A percentile compares a stretch with the other conserved stretches of the same genome.
Conservation (phyloP, 768 basidiomycete genomes). For the Tylopilus sp. region DNA sequence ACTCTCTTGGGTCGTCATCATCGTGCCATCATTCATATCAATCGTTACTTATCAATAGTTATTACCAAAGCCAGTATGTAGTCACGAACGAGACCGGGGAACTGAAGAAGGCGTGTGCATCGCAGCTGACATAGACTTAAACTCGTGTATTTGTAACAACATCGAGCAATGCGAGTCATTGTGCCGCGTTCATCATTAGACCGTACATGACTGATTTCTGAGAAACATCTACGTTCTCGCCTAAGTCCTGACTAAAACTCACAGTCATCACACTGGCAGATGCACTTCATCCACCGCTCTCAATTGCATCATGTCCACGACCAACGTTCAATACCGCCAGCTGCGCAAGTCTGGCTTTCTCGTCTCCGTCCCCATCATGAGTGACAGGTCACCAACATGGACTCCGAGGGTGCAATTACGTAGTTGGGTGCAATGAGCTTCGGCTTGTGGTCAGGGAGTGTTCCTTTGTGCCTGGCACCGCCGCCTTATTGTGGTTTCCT, state of each 20-base stretch:
- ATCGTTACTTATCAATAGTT: conserved; percentile 12
- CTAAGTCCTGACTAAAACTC: no score
- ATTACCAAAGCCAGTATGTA: conserved; percentile 16
- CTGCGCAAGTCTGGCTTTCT: conserved; percentile 32
- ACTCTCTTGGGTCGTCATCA: neutral
- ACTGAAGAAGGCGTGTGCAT: neutral
- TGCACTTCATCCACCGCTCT: neutral
- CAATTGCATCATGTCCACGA: conserved; percentile 6
- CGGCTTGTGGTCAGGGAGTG: conserved; percentile 26
- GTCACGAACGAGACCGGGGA: conserved; percentile 5
- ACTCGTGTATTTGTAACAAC: neutral
- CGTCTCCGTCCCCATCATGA: conserved; percentile 35
- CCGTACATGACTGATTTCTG: no score
- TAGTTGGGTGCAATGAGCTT: conserved; percentile 29
- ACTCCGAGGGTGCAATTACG: neutral
- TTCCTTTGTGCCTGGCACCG: conserved; percentile 4
- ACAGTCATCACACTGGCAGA: no score
- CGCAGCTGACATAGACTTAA: neutral
- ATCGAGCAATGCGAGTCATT: no score
- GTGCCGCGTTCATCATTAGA: no score
- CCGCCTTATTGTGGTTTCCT: neutral
- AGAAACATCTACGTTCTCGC: no score
- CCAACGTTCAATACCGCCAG: conserved; percentile 20
- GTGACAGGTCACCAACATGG: neutral
- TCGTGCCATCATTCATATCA: neutral